Evolutionary conservation across 2,329 filamentous ascomycete species (phyloP).

Genomic region (Coleophoma crateriformis): DNA sequence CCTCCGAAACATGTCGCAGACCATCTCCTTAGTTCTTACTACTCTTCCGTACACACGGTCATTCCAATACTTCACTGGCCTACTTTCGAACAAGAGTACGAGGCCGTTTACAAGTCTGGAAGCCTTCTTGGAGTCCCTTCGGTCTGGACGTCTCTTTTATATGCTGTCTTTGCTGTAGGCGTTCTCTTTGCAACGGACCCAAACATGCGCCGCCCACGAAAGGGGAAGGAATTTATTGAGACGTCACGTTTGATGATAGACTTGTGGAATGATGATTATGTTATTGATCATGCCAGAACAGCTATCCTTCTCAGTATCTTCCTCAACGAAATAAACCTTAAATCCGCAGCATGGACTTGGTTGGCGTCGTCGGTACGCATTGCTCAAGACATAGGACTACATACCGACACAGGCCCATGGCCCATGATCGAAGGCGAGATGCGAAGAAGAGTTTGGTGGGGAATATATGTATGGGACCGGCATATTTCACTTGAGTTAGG

Average conservation of each 20-base stretch:
- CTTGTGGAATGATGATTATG: slow-evolving; percentile 74
- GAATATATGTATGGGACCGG: slow-evolving; percentile 84
- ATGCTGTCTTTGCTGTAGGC: slow-evolving; percentile 77
- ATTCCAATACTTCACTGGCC: slow-evolving; percentile 88
- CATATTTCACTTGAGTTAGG: slow-evolving; percentile 75
- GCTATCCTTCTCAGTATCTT: slow-evolving; percentile 72
- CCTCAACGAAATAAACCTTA: slow-evolving; percentile 79
- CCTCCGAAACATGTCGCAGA: slow-evolving; percentile 68
- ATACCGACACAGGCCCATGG: slow-evolving; percentile 69
- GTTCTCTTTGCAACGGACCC: slow-evolving; percentile 63
- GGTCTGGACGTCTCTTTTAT: slow-evolving; percentile 76
- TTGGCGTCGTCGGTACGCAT: slow-evolving; percentile 73
- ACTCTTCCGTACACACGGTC: slow-evolving; percentile 69
- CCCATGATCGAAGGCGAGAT: slow-evolving; percentile 77
- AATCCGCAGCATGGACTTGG: slow-evolving; percentile 82
- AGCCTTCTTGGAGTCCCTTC: slow-evolving; percentile 55
- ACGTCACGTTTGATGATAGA: slow-evolving; percentile 65
- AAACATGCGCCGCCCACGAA: slow-evolving; percentile 46
- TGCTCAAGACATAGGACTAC: slow-evolving; percentile 78
- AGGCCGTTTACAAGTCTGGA: slow-evolving; percentile 66
- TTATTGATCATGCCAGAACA: slow-evolving; percentile 68
- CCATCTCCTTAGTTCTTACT: slow-evolving; percentile 69
- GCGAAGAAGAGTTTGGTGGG: slow-evolving; percentile 88
- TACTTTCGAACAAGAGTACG: slow-evolving; percentile 69
- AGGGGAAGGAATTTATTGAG: slow-evolving; percentile 64